Percentiles rank a stretch among this genome's conserved stretches.
Evolutionary conservation across 1,284 basidiomycete species (phyloP).

Genomic region (Leccinum solheimii): DNA sequence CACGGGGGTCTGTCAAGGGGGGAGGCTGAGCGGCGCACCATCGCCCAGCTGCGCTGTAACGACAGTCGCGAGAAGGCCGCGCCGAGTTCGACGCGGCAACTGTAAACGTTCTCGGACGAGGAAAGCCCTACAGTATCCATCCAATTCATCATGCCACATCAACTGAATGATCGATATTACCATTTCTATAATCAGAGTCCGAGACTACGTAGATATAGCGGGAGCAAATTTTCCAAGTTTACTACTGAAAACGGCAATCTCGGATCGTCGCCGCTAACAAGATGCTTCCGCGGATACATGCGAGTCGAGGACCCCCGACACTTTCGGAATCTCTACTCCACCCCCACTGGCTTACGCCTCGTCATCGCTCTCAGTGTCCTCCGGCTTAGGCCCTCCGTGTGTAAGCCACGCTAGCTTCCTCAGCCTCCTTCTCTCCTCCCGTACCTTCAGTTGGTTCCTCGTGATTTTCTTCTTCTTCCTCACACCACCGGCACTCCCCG

Average conservation of each 20-base stretch:
- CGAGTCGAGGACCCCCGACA: slow-evolving; percentile 24
- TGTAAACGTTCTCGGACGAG: background rate
- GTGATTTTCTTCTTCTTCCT: slow-evolving; percentile 93
- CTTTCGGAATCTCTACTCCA: slow-evolving; percentile 3
- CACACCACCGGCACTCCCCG: slow-evolving; percentile 41
- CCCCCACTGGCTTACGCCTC: slow-evolving; percentile 7
- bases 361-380: slow-evolving; percentile 73
- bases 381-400: slow-evolving; percentile 77
- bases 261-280: slow-evolving; percentile 31
- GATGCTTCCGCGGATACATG: slow-evolving; percentile 29
- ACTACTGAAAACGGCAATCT: slow-evolving; percentile 36
- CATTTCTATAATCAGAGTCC: slow-evolving; percentile 1
- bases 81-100: background rate
- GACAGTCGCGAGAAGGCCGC: slow-evolving; percentile 24
- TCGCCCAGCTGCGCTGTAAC: slow-evolving; percentile 22
- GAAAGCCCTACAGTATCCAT: background rate
- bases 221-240: slow-evolving; percentile 21
- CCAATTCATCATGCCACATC: background rate
- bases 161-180: background rate
- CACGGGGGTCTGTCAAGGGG: slow-evolving; percentile 16
- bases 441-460: slow-evolving; percentile 87
- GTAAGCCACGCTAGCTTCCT: slow-evolving; percentile 85
- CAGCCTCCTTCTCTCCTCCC: slow-evolving; percentile 77
- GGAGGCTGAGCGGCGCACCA: slow-evolving; percentile 23
- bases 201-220: slow-evolving; percentile 11